Conservation (phyloP, 2,329 filamentous ascomycete genomes). For the Paraphaeosphaeria minitans region DNA sequence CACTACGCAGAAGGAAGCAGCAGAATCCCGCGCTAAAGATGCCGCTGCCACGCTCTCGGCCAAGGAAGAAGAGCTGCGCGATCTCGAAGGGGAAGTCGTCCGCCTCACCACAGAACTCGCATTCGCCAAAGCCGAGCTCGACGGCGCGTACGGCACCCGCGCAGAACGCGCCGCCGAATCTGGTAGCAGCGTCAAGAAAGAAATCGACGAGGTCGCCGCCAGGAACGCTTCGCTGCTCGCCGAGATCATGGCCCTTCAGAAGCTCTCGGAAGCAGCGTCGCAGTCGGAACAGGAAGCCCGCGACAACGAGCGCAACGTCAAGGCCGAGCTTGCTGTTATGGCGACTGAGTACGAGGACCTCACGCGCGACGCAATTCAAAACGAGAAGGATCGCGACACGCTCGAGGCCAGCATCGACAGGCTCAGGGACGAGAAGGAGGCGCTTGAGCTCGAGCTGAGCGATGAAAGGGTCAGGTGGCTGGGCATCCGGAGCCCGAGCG, state of each 20-base stretch:
- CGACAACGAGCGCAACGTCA: constrained; percentile 55
- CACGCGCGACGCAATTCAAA: constrained; percentile 71
- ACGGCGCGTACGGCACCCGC: constrained; percentile 87
- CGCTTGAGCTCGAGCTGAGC: constrained; percentile 65
- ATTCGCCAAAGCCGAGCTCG: constrained; percentile 88
- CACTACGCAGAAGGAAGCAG: constrained; percentile 38
- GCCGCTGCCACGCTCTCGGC: constrained; percentile 34
- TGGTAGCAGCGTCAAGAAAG: constrained; percentile 61
- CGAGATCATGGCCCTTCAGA: constrained; percentile 52
- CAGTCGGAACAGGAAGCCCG: constrained; percentile 43
- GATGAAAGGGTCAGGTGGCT: constrained; percentile 72
- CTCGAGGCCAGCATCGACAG: constrained; percentile 68
- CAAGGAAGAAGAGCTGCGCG: constrained; percentile 45
- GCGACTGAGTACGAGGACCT: constrained; percentile 72
- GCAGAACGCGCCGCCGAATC: constrained; percentile 71
- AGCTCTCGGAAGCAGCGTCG: constrained; percentile 42
- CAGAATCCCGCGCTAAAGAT: constrained; percentile 37
- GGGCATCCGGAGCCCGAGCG: constrained; percentile 62
- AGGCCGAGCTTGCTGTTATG: constrained; percentile 70
- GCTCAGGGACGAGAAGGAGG: constrained; percentile 67
- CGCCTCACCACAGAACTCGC: constrained; percentile 78
- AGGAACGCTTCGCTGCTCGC: constrained; percentile 49
- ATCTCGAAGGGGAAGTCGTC: constrained; percentile 66
- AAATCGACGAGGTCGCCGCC: constrained; percentile 61
- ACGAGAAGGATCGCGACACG: constrained; percentile 71